Base-by-base conservation (phyloP, 2,329 filamentous ascomycete species). In the Monilinia fructicola region DNA sequence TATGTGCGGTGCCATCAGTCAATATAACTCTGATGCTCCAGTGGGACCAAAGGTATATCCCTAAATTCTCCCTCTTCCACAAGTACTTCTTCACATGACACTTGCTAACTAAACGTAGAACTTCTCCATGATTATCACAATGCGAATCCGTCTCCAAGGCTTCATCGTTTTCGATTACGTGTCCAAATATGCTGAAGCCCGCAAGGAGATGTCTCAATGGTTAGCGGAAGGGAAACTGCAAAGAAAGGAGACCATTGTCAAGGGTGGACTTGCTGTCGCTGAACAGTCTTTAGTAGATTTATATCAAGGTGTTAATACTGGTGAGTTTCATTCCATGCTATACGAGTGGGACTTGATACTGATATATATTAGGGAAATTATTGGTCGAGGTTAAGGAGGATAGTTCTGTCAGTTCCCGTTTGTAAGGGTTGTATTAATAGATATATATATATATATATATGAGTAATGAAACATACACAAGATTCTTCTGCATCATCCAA, bases 151-250 rank as follows among this genome's bases (percentile, higher is more conserved):
- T 64, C 86, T 91, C 81, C 82, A 89, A 78, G 89, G 89, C 0
- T 93, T 93, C 78, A 88, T 93, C 69, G 84, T 92, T 59, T 85
- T 90, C 65, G 90, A 93, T 76, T 91, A 83, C 73, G 78, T 76
- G 5, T 79, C 83, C 63, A 81, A 88, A 73, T 90, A 84, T 74
- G 74, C 81, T 0, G 76, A 78, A 53, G 90, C 88, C 0, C 78
- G 84, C 71, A 79, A 83, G 74, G 82, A 92, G 72, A 79, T 93
- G 18, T 82, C 83, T 1, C 77, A 84, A 69, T 93, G 90, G 90
- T 75, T 92, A n/a, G 79, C 80, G 2, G 86, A 91, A 75, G 90
- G 90, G 60, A 91, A 88, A 79, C 77, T 93, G 69, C 86, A 90
- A 83, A 79, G 87, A 67, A 87, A 88, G 75, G 89, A 92, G 77